Evolutionary conservation across 2,329 filamentous ascomycete genomes (phyloP).

Genomic region (Aspergillus viridinutans): DNA sequence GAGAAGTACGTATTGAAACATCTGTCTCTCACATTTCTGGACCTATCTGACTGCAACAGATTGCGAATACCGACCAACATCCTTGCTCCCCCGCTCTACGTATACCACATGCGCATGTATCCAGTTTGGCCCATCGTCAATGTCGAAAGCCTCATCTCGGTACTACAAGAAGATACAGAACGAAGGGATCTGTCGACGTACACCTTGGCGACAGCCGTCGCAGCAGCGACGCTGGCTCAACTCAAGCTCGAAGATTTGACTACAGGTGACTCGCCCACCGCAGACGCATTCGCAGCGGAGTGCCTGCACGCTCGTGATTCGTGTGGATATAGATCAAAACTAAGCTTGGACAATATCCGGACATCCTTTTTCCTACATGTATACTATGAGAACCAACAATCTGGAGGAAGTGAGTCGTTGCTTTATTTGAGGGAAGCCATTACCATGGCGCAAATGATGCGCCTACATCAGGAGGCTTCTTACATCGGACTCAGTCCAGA

Average conservation of each 20-base stretch:
- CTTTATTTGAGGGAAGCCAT: slow-evolving; percentile 50
- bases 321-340: slow-evolving; percentile 24
- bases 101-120: slow-evolving; percentile 49
- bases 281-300: slow-evolving; percentile 33
- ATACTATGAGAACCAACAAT: slow-evolving; percentile 48
- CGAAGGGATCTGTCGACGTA: slow-evolving; percentile 30
- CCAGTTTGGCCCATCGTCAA: slow-evolving; percentile 52
- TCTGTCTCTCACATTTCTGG: background rate
- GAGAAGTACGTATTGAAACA: background rate
- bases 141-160: slow-evolving; percentile 40
- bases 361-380: slow-evolving; percentile 52
- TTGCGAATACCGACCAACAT: slow-evolving; percentile 14
- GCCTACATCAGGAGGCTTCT: slow-evolving; percentile 43
- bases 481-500: slow-evolving; percentile 33
- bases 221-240: slow-evolving; percentile 48
- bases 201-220: slow-evolving; percentile 45
- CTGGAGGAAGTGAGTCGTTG: slow-evolving; percentile 46
- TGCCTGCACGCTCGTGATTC: slow-evolving; percentile 30
- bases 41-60: slow-evolving; percentile 1
- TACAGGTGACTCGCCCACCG: slow-evolving; percentile 26
- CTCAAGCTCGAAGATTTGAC: slow-evolving; percentile 36
- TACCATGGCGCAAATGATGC: slow-evolving; percentile 49
- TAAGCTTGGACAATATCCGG: slow-evolving; percentile 41
- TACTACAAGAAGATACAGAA: slow-evolving; percentile 30
- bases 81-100: slow-evolving; percentile 36